Evolutionary conservation across 2,329 filamentous ascomycete species (phyloP), one percentile per base, ranked within the genome.

Genomic region (Fusarium denticulatum): DNA sequence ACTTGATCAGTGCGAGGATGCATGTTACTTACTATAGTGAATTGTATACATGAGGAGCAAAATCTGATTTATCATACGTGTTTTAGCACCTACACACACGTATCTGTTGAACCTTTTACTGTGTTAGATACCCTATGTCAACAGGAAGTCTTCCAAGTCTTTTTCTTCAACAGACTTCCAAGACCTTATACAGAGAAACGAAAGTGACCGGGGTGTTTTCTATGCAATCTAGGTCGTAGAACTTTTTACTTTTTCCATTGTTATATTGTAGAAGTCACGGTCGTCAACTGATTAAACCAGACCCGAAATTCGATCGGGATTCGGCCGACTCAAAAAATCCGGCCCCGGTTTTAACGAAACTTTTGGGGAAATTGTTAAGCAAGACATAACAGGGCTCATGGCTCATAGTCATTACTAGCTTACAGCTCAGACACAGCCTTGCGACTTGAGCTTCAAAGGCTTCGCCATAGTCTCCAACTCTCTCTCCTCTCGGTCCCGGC

Each of bases 351-450:
- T 64, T 52, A 32, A 52, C 30, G 39, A 39, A 64, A 52, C 24
- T 64, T 69, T 53, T 36, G 6, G 64, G 49, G 57, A 68, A 74
- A 69, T 75, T 72, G 67, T 62, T 67, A 45, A 62, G 63, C 42
- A 40, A 50, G 39, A 34, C 65, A 72, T 52, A 30, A 52, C 47
- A 24, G 47, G 70, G 71, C 24, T 28, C 30, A 52, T 32, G 65
- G 66, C 72, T 74, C 42, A 26, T 26, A 45, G 42, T 45, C 24
- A 45, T 45, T 18, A 18, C n/a, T n/a, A n/a, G n/a, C n/a, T n/a
- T 55, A 28, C 28, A 39, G 32, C 49, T 36, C n/a, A 36, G 34
- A 62, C 36, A 73, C 46, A 71, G 64, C 67, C 69, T 68, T 62
- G 56, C 45, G 56, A 69, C 62, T 49, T 45, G 40, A 49, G 37